Base-by-base conservation (phyloP, 2,329 filamentous ascomycete species). In the Phyllosticta paracitricarpa region DNA sequence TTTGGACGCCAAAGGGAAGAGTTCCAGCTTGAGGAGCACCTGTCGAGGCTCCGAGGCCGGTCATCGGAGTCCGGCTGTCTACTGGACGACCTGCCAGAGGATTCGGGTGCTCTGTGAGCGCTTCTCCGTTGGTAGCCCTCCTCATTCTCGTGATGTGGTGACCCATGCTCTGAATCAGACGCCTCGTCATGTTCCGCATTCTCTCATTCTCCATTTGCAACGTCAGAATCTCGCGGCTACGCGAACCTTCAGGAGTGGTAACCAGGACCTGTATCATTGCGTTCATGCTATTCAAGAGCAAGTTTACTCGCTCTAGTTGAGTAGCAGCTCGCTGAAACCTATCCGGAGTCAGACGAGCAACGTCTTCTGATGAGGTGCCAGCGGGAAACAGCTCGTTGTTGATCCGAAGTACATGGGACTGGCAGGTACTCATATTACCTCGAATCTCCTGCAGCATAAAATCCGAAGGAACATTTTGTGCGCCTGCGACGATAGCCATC, bases 141-240 rank as follows among this genome's bases (percentile, higher is more conserved):
- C 56, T 19, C 24, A 55, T 58, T 4, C 55, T 48, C 12, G 40
- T 40, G 30, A 58, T 62, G 22, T 57, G 55, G 30, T 40, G 30
- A 10, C 35, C 24, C 9, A 57, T 56, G 5, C 51, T 53, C 26
- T 56, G 60, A 6, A 57, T 62, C n/a, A 62, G 51, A 24, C 40
- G 51, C 10, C 28, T 33, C 14, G 56, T 57, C n/a, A 33, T 56
- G 28, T 26, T 48, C 22, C 72, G 67, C 10, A 74, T 65, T 17
- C 68, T 66, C 17, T 61, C 66, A 6, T 69, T 67, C 17, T 69
- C 63, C 48, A 69, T 69, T 51, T 71, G 68, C 25, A 74, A 59
- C 3, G 67, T 66, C 5, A 68, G 58, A 2, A 73, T 63, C 48
- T 73, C 70, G 8, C 66, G 63, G 51, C 70, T 70, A 26, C 68